Percentiles rank a stretch among this genome's conserved stretches.
Conservation (phyloP, 441 rosid genomes). For the Breynia disticha region DNA sequence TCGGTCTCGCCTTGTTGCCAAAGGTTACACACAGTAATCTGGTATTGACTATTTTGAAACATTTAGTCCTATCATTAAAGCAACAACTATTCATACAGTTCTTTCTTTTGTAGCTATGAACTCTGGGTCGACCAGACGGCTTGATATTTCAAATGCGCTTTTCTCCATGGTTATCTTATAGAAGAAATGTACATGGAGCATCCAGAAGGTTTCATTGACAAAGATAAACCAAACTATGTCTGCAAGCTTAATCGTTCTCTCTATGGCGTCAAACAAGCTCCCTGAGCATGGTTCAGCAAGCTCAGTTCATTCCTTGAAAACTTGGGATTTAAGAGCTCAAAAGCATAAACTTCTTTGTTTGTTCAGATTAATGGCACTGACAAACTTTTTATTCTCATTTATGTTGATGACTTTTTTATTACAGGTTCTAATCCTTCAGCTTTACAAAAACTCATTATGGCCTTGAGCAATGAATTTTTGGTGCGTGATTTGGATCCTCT, state of each 20-base stretch:
- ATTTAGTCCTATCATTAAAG: background rate
- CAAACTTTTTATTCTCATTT: too few species aligned
- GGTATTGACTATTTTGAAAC: background rate
- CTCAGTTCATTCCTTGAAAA: too few species aligned
- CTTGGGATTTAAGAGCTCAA: too few species aligned
- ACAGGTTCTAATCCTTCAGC: background rate
- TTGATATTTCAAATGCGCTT: background rate
- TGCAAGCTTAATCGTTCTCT: background rate
- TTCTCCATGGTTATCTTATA: background rate
- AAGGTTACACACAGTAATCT: background rate
- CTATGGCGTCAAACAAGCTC: too few species aligned
- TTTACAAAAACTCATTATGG: background rate
- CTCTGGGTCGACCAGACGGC: background rate
- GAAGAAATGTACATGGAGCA: background rate
- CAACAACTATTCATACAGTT: background rate
- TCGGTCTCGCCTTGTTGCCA: background rate
- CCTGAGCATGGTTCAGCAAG: too few species aligned
- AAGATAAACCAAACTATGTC: background rate
- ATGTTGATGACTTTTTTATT: background rate
- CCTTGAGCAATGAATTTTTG: background rate
- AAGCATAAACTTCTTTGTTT: too few species aligned
- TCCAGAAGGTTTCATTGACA: background rate
- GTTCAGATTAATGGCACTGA: too few species aligned
- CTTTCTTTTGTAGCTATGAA: background rate
- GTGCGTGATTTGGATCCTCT: background rate